Conservation (phyloP, 305 asterid genomes). For the Fraxinus dipetala region DNA sequence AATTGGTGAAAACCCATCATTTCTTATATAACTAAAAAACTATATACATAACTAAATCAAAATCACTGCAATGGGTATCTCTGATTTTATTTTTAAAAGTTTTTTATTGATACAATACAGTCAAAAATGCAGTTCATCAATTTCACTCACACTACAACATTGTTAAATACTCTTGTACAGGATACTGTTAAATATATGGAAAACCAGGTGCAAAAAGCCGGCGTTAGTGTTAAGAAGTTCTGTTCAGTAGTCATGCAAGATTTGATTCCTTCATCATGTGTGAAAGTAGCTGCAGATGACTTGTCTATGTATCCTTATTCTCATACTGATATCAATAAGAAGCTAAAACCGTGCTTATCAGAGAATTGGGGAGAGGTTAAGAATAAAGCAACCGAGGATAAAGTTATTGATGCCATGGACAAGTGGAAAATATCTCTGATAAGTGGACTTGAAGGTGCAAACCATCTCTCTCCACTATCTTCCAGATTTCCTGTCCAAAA, state of each 20-base stretch:
- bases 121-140: not conserved
- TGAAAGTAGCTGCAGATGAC: conserved; percentile 54
- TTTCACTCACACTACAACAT: not conserved
- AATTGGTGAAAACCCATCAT: not conserved
- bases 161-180: conserved; percentile 33
- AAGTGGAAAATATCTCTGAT: conserved; percentile 6
- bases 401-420: conserved; percentile 37
- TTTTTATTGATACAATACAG: not conserved
- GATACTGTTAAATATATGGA: conserved; percentile 77
- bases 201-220: conserved; percentile 74
- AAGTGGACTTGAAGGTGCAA: conserved; percentile 8
- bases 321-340: conserved; percentile 39
- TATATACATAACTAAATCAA: not conserved
- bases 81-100: not conserved
- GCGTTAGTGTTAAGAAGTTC: conserved; percentile 67
- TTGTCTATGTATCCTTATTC: conserved; percentile 43
- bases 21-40: not conserved
- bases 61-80: not conserved
- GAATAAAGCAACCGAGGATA: conserved; percentile 35
- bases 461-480: conserved; percentile 6
- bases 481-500: conserved; percentile 27
- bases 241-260: conserved; percentile 75
- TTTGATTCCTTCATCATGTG: conserved; percentile 46
- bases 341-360: conserved; percentile 32
- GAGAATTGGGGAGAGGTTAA: conserved; percentile 26